These are phyloP conservation scores for Echeveria elegans DNA, from an alignment of 164 flowering plant genomes.

Conservation along the genomic window DNA sequence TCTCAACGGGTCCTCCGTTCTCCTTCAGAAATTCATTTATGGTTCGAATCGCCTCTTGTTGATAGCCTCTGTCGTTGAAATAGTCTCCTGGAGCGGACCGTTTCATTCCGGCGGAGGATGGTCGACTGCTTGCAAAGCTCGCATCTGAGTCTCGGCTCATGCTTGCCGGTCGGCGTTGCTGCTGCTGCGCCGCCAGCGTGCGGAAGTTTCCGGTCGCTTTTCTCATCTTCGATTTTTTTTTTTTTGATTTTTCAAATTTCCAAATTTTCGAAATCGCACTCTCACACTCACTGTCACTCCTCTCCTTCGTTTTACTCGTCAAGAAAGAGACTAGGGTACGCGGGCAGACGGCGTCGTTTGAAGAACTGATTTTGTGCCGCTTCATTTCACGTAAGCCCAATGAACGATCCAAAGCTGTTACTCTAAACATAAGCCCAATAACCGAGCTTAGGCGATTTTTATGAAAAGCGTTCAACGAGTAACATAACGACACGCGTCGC, in stretches of 20 bases:
- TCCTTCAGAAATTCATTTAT: constrained; percentile 60
- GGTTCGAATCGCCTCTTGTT: constrained; percentile 41
- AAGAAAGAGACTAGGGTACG: no score
- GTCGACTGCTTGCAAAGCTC: constrained; percentile 48
- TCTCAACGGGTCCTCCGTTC: constrained; percentile 29
- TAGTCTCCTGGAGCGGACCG: constrained; percentile 19
- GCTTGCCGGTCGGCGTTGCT: constrained; percentile 23
- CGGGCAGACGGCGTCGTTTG: no score
- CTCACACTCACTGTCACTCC: no score
- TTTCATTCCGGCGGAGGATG: constrained; percentile 25
- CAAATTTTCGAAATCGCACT: no score
- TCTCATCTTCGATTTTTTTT: background rate
- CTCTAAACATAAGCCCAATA: no score
- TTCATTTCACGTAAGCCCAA: no score
- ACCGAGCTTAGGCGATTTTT: no score
- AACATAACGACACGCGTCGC: no score
- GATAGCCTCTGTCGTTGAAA: constrained; percentile 45
- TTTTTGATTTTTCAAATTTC: background rate
- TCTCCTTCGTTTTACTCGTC: no score
- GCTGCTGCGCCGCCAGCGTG: constrained; percentile 2
- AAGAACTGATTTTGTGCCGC: no score
- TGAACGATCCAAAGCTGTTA: no score
- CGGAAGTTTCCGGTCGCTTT: background rate
- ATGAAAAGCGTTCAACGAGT: no score
- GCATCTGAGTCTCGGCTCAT: constrained; percentile 54